Evolutionary conservation across 345 rosid genomes (phyloP).

Genomic region (Acer yangbiense): DNA sequence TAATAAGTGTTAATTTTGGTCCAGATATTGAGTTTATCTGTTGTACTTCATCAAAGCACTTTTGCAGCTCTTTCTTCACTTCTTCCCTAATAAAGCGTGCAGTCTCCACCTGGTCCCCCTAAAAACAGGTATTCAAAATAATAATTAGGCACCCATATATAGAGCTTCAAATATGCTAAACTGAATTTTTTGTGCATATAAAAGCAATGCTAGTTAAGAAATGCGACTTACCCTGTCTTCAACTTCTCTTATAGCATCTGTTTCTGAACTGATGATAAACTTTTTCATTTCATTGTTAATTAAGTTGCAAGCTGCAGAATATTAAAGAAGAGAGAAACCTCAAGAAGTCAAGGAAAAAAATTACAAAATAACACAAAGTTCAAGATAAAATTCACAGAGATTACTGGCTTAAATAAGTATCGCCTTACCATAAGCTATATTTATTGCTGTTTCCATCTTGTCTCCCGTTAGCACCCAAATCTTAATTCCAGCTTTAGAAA

Average conservation of each 20-base stretch:
- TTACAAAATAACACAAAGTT: conserved; percentile 19
- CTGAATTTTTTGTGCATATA: conserved; percentile 16
- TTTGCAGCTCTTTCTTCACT: conserved; percentile 72
- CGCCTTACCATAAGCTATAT: conserved; percentile 90
- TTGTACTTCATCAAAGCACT: conserved; percentile 86
- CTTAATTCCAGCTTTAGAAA: conserved; percentile 97
- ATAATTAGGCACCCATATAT: background rate
- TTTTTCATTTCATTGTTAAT: conserved; percentile 96
- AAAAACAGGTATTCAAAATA: conserved; percentile 21
- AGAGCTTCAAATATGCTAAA: conserved; percentile 9
- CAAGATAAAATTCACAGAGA: background rate
- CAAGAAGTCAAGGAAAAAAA: conserved; percentile 11
- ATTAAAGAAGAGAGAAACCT: conserved; percentile 26
- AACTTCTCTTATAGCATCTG: conserved; percentile 81
- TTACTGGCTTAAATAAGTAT: conserved; percentile 2
- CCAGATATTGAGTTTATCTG: conserved; percentile 55
- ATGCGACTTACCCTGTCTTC: conserved; percentile 77
- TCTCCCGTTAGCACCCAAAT: conserved; percentile 99
- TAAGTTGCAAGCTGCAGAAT: conserved; percentile 91
- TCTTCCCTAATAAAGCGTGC: conserved; percentile 86
- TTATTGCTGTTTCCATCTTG: conserved; percentile 98
- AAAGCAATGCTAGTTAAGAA: conserved; percentile 12
- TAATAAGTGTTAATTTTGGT: conserved; percentile 85
- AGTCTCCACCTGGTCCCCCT: conserved; percentile 97
- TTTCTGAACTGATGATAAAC: conserved; percentile 91